Base-by-base conservation (phyloP, 768 basidiomycete genomes). In the Serendipita sp. region DNA sequence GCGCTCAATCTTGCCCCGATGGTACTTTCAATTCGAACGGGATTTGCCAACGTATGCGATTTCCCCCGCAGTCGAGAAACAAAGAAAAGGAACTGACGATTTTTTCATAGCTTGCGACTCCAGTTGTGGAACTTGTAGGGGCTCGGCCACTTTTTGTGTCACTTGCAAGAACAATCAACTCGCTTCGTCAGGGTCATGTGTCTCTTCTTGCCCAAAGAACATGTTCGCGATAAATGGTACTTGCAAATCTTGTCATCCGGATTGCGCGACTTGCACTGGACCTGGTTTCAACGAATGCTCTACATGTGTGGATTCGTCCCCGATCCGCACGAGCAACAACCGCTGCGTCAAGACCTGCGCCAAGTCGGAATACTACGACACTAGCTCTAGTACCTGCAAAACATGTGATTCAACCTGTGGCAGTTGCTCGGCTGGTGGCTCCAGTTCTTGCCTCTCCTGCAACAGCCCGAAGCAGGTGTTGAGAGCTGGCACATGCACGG, bases 201-300 rank as follows among this genome's bases (percentile, higher is more conserved):
- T 88, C 53, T 75, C 81, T 16, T 79, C 82, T 3, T 94, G 91
- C 70, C 89, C 92, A 0, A 79, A 84, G 45, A 83, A 82, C 66
- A 81, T 84, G 1, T 86, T 92, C 74, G 75, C 78, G 63, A 80
- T 86, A 10, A 78, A 82, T 35, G 81, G 83, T 28, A 74, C 81
- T 32, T 94, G 92, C 75, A 70, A 83, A 64, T 69, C 84, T 3
- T 95, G 92, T 73, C 91, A 94, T 66, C 83, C 89, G 0, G 92
- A 94, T 71, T 95, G 92, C 70, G 83, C 82, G 15, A 84, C 86
- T 1, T 95, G 92, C 74, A 83, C 83, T 28, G 90, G 89, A n/a
- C 70, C 80, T 24, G 81, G 83, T 0, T 89, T 89, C 75, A 83
- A 82, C 70, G 85, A 92, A 71, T 95, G 92, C 74, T 78, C 83